A percentile compares a stretch with the other conserved stretches of the same genome.
Conservation (phyloP, 2,329 filamentous ascomycete species). For the Clarireedia homoeocarpa region DNA sequence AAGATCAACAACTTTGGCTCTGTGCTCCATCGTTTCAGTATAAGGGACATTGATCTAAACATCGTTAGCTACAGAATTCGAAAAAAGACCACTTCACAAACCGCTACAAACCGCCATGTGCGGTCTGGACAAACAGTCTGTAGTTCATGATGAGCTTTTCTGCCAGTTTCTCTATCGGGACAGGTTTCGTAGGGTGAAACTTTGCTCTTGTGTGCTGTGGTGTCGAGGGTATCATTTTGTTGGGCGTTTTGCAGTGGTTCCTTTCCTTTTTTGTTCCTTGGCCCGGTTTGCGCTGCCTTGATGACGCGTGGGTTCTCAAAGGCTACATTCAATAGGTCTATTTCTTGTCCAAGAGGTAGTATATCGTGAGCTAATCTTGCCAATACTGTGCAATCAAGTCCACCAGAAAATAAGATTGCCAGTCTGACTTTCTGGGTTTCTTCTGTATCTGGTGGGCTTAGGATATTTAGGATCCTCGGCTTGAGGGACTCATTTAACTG, state of each 20-base stretch:
- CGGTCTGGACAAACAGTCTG: slow-evolving; percentile 58
- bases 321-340: slow-evolving; percentile 91
- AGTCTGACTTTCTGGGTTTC: slow-evolving; percentile 42
- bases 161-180: slow-evolving; percentile 82
- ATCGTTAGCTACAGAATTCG: slow-evolving; percentile 13
- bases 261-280: slow-evolving; percentile 19
- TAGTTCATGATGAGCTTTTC: slow-evolving; percentile 72
- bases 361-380: slow-evolving; percentile 74
- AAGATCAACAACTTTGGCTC: slow-evolving; percentile 60
- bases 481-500: slow-evolving; percentile 54
- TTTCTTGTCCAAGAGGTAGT: slow-evolving; percentile 56
- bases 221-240: neutral
- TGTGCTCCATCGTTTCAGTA: slow-evolving; percentile 60
- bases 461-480: slow-evolving; percentile 58
- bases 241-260: neutral
- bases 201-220: neutral
- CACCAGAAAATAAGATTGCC: slow-evolving; percentile 87
- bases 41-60: slow-evolving; percentile 72
- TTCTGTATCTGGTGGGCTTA: slow-evolving; percentile 40
- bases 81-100: slow-evolving; percentile 30
- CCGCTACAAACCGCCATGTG: slow-evolving; percentile 73
- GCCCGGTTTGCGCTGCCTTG: slow-evolving; percentile 40
- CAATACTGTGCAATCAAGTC: slow-evolving; percentile 84
- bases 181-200: slow-evolving; percentile 64
- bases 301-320: slow-evolving; percentile 85